Conservation (phyloP, 805 yeast genomes). For the Myxozyma monticola region DNA sequence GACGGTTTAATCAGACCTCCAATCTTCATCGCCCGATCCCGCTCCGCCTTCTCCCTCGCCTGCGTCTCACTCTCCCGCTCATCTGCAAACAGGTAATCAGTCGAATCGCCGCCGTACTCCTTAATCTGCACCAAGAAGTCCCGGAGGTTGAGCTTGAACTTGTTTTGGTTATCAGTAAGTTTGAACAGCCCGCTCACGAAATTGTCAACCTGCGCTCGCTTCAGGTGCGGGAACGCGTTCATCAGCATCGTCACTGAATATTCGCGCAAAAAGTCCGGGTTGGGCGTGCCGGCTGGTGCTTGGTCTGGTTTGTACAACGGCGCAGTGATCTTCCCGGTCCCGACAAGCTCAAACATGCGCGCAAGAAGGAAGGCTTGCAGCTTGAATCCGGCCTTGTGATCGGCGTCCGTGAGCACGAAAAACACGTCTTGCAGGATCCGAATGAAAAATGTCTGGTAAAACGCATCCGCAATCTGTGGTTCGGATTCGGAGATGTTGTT, state of each 20-base stretch:
- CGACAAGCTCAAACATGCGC: slow-evolving; percentile 78
- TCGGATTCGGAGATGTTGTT: slow-evolving; percentile 81
- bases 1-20: slow-evolving; percentile 95
- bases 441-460: slow-evolving; percentile 85
- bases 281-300: slow-evolving; percentile 83
- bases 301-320: slow-evolving; percentile 80
- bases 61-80: slow-evolving; percentile 76
- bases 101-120: slow-evolving; percentile 92
- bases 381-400: slow-evolving; percentile 94
- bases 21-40: slow-evolving; percentile 78
- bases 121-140: slow-evolving; percentile 96
- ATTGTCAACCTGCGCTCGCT: slow-evolving; percentile 74
- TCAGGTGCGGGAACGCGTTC: slow-evolving; percentile 90
- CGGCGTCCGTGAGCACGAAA: slow-evolving; percentile 91
- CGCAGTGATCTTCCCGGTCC: slow-evolving; percentile 66
- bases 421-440: slow-evolving; percentile 89
- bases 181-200: slow-evolving; percentile 73
- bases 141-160: slow-evolving; percentile 81
- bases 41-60: slow-evolving; percentile 68
- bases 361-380: slow-evolving; percentile 83
- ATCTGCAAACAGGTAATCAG: slow-evolving; percentile 91
- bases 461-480: slow-evolving; percentile 74
- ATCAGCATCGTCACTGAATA: slow-evolving; percentile 78
- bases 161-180: slow-evolving; percentile 68
- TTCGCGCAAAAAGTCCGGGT: slow-evolving; percentile 73